A percentile compares a stretch with the other conserved stretches of the same genome.
phyloP scores from a whole-genome alignment of 2,329 filamentous ascomycete species.

The Diaporthe batatas region DNA sequence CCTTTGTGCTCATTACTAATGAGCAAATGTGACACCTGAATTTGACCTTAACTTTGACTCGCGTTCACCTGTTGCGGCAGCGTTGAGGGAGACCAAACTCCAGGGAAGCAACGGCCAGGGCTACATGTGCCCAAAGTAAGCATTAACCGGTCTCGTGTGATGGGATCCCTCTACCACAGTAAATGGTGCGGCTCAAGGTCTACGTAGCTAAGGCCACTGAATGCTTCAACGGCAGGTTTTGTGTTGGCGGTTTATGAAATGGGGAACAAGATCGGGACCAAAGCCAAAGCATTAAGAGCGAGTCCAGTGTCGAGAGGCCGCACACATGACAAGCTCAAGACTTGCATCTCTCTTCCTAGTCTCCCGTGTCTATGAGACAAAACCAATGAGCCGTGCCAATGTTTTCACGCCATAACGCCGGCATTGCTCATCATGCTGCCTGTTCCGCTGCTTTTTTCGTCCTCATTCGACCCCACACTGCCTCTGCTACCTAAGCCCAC shows the following conservation, averaged over 20 bases:
- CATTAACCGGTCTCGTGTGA: too few relatives aligned
- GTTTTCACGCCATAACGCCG: slow-evolving; percentile 20
- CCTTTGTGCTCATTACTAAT: neutral
- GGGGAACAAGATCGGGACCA: neutral
- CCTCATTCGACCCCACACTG: neutral
- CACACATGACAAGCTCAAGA: neutral
- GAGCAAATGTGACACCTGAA: neutral
- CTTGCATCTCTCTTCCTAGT: neutral
- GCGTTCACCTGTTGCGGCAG: too few relatives aligned
- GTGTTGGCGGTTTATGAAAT: neutral
- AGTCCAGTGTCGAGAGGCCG: neutral
- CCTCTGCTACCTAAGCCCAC: slow-evolving; percentile 55
- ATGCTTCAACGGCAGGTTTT: neutral
- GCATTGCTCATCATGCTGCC: slow-evolving; percentile 9
- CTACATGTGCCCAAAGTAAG: neutral
- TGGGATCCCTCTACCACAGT: too few relatives aligned
- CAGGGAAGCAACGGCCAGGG: neutral
- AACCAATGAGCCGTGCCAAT: neutral
- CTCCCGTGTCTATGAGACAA: slow-evolving; percentile 24
- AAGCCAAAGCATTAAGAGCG: neutral
- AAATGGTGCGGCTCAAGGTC: neutral
- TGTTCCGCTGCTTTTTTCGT: neutral
- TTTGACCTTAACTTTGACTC: neutral
- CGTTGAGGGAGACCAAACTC: neutral
- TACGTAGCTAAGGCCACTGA: neutral